These are phyloP conservation scores for Periconia sp. DNA, from an alignment of 2,329 filamentous ascomycete genomes.

Conservation along the genomic window DNA sequence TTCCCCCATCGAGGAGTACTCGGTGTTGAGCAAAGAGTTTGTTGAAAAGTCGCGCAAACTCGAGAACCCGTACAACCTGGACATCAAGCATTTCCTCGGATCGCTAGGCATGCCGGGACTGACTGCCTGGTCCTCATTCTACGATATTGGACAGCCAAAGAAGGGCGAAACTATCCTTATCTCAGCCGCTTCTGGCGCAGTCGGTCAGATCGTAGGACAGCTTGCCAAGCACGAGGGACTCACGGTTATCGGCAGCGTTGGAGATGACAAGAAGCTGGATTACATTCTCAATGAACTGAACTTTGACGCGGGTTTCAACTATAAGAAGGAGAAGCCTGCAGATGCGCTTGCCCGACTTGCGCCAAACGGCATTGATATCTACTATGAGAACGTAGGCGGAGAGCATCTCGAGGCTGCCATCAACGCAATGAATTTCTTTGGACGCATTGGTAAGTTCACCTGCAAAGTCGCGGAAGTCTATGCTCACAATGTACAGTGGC, in stretches of 20 bases:
- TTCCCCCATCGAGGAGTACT: conserved; percentile 73
- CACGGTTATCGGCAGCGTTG: conserved; percentile 79
- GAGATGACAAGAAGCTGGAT: conserved; percentile 78
- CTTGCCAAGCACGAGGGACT: conserved; percentile 82
- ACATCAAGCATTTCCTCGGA: conserved; percentile 73
- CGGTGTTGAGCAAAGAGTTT: conserved; percentile 58
- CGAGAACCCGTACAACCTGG: conserved; percentile 72
- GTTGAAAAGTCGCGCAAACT: conserved; percentile 59
- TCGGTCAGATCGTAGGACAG: conserved; percentile 83
- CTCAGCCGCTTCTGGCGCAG: conserved; percentile 78
- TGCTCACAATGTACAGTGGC: conserved; percentile 42
- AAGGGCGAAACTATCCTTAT: conserved; percentile 84
- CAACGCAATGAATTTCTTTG: conserved; percentile 66
- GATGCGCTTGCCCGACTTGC: conserved; percentile 74
- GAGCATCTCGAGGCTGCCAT: conserved; percentile 75
- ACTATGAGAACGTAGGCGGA: conserved; percentile 82
- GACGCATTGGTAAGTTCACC: conserved; percentile 66
- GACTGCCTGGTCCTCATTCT: conserved; percentile 76
- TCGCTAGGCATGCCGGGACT: conserved; percentile 79
- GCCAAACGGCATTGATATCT: conserved; percentile 80
- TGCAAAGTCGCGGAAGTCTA: too few relatives aligned
- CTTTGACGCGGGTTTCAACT: conserved; percentile 83
- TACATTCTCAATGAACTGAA: conserved; percentile 73
- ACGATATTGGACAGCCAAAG: conserved; percentile 76
- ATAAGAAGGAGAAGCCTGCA: conserved; percentile 77